Base-by-base conservation (phyloP, 192 early-diverging fungal genomes). In the Backusella mclennaniae region DNA sequence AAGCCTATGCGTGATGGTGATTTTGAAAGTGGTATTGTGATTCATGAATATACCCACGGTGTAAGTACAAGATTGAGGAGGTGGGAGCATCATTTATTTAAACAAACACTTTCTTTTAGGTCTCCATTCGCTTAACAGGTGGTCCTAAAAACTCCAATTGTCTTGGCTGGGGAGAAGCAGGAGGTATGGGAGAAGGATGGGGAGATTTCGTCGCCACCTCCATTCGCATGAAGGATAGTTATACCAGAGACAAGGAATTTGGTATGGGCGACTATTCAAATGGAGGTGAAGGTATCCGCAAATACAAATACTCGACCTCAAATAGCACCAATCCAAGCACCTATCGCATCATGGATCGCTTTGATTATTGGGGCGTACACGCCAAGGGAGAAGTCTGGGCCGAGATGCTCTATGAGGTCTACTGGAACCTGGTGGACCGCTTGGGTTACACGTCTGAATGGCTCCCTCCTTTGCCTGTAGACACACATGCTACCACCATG, bases 151-250 rank as follows among this genome's bases (percentile, higher is more conserved):
- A 99, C 90, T 87, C 89, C 42, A 91, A 92, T 44, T 99, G 97
- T 73, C 86, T 99, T 69, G 91, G 88, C 49, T 91, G 90, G 87
- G 95, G 94, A 42, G 95, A 96, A 85, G 79, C 92, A 38, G 96
- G 95, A 73, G 95, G 93, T 42, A 95, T 95, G 93, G 93, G 96
- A 59, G 97, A 98, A 85, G 97, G 97, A 19, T 98, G 96, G 95
- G 95, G 96, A 35, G 97, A 98, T 78, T 92, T 89, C 76, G 94
- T 97, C 76, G 94, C 95, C 17, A 95, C 94, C 8, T 88, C 93
- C 67, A 78, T 95, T 77, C 90, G 94, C 49, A 86, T 89, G 78
- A 91, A 88, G 36, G 77, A 79, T 0, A 67, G 78, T 33, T 84
- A 90, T 73, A 86, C 81, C 38, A 86, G 86, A 31, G 82, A 89